These are phyloP conservation scores for Leccinum obscurum DNA, from an alignment of 768 basidiomycete species.

Conservation along the genomic window DNA sequence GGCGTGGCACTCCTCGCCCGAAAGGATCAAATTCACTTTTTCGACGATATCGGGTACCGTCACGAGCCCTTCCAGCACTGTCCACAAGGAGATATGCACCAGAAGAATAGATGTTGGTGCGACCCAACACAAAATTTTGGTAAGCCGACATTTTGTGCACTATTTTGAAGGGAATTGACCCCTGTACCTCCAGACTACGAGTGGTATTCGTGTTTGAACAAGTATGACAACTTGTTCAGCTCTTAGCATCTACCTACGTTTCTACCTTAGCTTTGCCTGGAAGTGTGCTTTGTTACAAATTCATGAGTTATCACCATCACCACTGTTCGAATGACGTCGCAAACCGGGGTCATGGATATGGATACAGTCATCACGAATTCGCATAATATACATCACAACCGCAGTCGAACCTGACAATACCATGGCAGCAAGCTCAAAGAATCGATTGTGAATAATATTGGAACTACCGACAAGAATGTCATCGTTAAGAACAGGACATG, in stretches of 20 bases:
- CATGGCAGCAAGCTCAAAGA: slow-evolving; percentile 41
- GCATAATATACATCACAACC: not conserved
- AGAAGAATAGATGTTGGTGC: slow-evolving; percentile 67
- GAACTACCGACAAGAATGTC: slow-evolving; percentile 49
- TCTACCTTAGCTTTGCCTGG: not conserved
- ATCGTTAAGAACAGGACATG: slow-evolving; percentile 1
- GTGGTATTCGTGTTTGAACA: slow-evolving; percentile 87
- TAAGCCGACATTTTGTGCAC: slow-evolving; percentile 27
- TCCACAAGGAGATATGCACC: slow-evolving; percentile 56
- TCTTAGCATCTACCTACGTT: slow-evolving; percentile 3
- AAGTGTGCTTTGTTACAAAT: not conserved
- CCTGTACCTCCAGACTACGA: slow-evolving; percentile 58
- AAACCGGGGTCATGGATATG: slow-evolving; percentile 1
- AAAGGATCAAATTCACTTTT: slow-evolving; percentile 79
- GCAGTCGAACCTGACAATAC: slow-evolving; percentile 2
- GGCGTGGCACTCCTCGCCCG: slow-evolving; percentile 74
- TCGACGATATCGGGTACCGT: slow-evolving; percentile 81
- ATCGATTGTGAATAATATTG: slow-evolving; percentile 95
- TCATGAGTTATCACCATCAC: not conserved
- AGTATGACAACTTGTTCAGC: slow-evolving; percentile 65
- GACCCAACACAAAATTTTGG: slow-evolving; percentile 72
- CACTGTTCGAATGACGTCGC: not conserved
- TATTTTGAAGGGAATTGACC: slow-evolving; percentile 5
- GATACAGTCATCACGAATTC: slow-evolving; percentile 3
- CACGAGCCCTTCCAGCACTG: slow-evolving; percentile 83